Conservation (phyloP, 1,284 basidiomycete genomes). For the Puccinia polysora region DNA sequence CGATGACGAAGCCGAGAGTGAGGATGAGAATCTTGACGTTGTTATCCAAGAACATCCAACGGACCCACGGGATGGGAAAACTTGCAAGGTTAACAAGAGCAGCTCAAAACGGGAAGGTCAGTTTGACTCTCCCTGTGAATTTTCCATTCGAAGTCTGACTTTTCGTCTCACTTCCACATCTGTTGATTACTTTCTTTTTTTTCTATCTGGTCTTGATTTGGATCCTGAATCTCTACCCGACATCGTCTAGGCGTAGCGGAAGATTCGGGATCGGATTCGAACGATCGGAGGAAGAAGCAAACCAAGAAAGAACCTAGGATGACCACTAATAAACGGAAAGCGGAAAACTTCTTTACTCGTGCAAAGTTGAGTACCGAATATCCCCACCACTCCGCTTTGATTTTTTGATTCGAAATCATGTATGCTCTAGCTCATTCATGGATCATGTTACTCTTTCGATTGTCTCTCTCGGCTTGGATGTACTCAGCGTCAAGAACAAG, state of each 20-base stretch:
- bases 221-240: too few species aligned
- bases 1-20: too few species aligned
- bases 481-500: slow-evolving; percentile 17
- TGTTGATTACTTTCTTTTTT: not conserved
- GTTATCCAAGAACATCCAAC: too few species aligned
- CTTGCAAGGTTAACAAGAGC: too few species aligned
- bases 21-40: too few species aligned
- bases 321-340: slow-evolving; percentile 42
- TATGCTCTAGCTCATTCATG: not conserved
- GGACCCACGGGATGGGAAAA: too few species aligned
- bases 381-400: not conserved
- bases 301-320: slow-evolving; percentile 39
- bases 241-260: not conserved
- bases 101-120: too few species aligned
- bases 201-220: not conserved
- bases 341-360: slow-evolving; percentile 41
- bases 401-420: too few species aligned
- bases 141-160: too few species aligned
- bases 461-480: not conserved
- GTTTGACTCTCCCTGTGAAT: too few species aligned
- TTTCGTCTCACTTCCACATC: too few species aligned
- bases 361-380: slow-evolving; percentile 42
- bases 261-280: not conserved
- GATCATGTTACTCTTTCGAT: not conserved
- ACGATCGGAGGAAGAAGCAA: not conserved